Conservation (phyloP, 192 early-diverging fungal species). For the Mortierella hygrophila region DNA sequence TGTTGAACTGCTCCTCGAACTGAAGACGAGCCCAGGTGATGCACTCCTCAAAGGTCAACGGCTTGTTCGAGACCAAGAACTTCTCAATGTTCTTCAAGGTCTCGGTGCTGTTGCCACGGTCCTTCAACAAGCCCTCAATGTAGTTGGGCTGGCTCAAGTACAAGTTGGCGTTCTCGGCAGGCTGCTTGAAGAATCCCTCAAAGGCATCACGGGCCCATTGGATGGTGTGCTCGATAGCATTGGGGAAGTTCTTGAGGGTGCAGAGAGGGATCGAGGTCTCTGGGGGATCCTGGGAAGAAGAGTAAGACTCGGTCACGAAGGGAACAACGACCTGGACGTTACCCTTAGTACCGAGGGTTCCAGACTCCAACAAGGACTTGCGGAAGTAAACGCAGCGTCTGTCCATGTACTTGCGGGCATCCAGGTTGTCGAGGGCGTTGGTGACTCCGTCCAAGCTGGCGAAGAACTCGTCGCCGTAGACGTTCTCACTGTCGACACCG, state of each 20-base stretch:
- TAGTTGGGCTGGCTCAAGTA: slow-evolving; percentile 92
- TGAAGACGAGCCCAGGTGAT: slow-evolving; percentile 90
- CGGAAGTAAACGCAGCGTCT: slow-evolving; percentile 96
- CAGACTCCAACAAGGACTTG: slow-evolving; percentile 96
- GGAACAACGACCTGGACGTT: slow-evolving; percentile 99
- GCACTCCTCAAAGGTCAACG: slow-evolving; percentile 92
- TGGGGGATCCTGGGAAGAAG: slow-evolving; percentile 96
- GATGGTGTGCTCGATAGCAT: slow-evolving; percentile 89
- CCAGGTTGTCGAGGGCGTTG: slow-evolving; percentile 98
- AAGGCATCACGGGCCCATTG: slow-evolving; percentile 99
- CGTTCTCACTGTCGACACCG: slow-evolving; percentile 90
- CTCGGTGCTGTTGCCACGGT: slow-evolving; percentile 85
- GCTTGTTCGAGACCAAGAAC: slow-evolving; percentile 84
- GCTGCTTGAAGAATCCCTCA: slow-evolving; percentile 92
- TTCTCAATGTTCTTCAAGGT: slow-evolving; percentile 80
- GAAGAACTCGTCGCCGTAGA: slow-evolving; percentile 94
- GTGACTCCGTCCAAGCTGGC: slow-evolving; percentile 90
- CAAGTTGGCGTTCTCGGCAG: slow-evolving; percentile 94
- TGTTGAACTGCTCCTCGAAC: slow-evolving; percentile 95
- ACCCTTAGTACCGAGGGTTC: slow-evolving; percentile 99
- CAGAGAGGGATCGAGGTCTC: slow-evolving; percentile 95
- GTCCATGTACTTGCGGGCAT: slow-evolving; percentile 98
- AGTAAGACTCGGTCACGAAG: slow-evolving; percentile 97
- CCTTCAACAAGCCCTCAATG: slow-evolving; percentile 79
- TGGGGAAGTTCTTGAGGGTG: slow-evolving; percentile 93